Evolutionary conservation across 2,329 filamentous ascomycete genomes (phyloP), one percentile per base, ranked within the genome.

Genomic region (Simplicillium sp.): DNA sequence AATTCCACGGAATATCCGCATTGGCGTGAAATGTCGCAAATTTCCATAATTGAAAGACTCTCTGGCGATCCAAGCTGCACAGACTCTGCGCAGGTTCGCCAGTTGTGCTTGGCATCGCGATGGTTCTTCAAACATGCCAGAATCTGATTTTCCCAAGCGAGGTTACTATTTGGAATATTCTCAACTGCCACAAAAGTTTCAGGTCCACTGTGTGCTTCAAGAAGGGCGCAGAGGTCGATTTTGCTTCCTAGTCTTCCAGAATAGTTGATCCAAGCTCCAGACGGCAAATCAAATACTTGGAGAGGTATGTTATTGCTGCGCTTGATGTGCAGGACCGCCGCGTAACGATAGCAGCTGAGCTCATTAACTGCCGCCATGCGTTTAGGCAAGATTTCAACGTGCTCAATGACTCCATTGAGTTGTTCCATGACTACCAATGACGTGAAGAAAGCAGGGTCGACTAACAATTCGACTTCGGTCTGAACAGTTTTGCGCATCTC

Each of bases 1-100:
- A 61, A 48, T 16, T 72, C 64, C 15, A 72, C 68, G 16, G 63
- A 52, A 44, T 67, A 74, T n/a, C 68, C 68, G 12, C 58, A 50
- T 15, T 49, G 46, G 25, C 57, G 5, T 5, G 50, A 51, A 1
- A 61, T 25, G 2, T 48, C 37, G 1, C 39, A 43, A 8, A 57
- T 36, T 3, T 54, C 52, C 5, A 25, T 9, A 25, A 25, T 25
- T 6, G 41, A 11, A 1, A 48, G 43, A 2, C n/a, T n/a, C n/a
- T 45, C 48, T 2, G 46, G 43, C 1, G 46, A 50, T 3, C 39
- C 34, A 13, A 28, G 41, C 1, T 18, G 14, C 18, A 46, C 2
- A 4, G 47, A 44, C 1, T 34, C 40, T 11, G 38, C 5, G 7
- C 34, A 42, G 8, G 37, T 8, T 35, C 32, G 9, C 18, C 40